Base-by-base conservation (phyloP, 306 rosid species). In the Acacia confusa region DNA sequence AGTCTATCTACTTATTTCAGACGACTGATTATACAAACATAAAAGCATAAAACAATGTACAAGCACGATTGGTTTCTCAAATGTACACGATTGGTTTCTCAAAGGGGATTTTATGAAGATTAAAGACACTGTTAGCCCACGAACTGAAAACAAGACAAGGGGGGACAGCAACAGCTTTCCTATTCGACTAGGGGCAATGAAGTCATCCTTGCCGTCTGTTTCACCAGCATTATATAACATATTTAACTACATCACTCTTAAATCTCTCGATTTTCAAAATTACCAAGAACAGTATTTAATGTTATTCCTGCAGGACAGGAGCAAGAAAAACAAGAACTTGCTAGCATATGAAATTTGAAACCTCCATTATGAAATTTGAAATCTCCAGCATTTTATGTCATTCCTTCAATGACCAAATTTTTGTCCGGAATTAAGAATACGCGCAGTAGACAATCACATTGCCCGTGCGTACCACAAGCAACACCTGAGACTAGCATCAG, bases 211-310 rank as follows among this genome's bases (percentile, higher is more conserved):
- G 20, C 25, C 55, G 47, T 44, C 76, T 43, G 69, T 69, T 60
- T 48, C 76, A 71, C 60, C 79, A 7, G 63, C 58, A 68, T 19
- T 30, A 15, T 68, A 40, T 19, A 70, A 50, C 63, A 48, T 20
- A 69, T 53, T 36, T 24, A 75, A 30, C 52, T 69, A 64, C 41
- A 74, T 74, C 52, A 58, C 38, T 60, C 75, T 79, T 79, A 66
- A 0, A 28, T 68, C 57, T 44, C 64, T 64, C 53, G 80, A 38
- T 7, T 57, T 57, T 74, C 57, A 58, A 79, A 40, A 67, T 32
- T 73, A 55, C 81, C 13, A 55, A 44, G 41, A 38, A 25, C 43
- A 44, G 61, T 15, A 66, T 78, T 78, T 72, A 9, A 64, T 66
- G 65, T 10, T 74, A 68, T 44, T 52, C 34, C 43, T 66, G 41